A percentile compares a stretch with the other conserved stretches of the same genome.
phyloP scores from a whole-genome alignment of 1,284 basidiomycete species.

The Cutaneotrichosporon spelunceum region DNA sequence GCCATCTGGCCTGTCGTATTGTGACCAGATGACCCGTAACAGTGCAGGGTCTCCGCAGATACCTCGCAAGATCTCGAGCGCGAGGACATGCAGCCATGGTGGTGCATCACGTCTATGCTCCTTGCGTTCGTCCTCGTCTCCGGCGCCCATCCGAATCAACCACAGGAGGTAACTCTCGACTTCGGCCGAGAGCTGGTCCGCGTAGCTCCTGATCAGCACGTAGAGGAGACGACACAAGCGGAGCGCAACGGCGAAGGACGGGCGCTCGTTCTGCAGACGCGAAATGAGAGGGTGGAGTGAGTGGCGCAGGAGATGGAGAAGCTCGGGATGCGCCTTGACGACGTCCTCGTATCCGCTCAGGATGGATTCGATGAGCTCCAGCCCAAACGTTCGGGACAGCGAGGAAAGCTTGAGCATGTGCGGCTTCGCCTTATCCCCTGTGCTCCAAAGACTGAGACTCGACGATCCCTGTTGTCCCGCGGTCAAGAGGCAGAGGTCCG shows the following conservation, averaged over 20 bases:
- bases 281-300: conserved; percentile 87
- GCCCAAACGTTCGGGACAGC: conserved; percentile 86
- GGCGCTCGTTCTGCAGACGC: conserved; percentile 75
- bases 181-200: conserved; percentile 71
- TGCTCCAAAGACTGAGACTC: conserved; percentile 33
- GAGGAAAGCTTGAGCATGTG: conserved; percentile 78
- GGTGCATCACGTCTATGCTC: conserved; percentile 51
- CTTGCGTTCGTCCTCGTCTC: conserved; percentile 56
- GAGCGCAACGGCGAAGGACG: conserved; percentile 80
- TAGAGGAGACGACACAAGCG: conserved; percentile 90
- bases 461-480: conserved; percentile 24
- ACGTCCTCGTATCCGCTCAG: conserved; percentile 88
- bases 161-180: conserved; percentile 79
- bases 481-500: conserved; percentile 82
- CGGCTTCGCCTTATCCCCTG: conserved; percentile 62
- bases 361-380: conserved; percentile 95
- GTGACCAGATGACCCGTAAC: conserved; percentile 73
- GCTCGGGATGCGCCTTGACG: conserved; percentile 80
- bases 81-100: conserved; percentile 81
- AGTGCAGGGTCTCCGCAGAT: conserved; percentile 79
- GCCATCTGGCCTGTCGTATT: conserved; percentile 65
- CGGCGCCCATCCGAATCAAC: conserved; percentile 71
- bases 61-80: conserved; percentile 86
- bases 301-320: conserved; percentile 77
- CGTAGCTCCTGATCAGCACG: conserved; percentile 87